Base-by-base conservation (phyloP, 2,329 filamentous ascomycete species). In the Dendryphion nanum region DNA sequence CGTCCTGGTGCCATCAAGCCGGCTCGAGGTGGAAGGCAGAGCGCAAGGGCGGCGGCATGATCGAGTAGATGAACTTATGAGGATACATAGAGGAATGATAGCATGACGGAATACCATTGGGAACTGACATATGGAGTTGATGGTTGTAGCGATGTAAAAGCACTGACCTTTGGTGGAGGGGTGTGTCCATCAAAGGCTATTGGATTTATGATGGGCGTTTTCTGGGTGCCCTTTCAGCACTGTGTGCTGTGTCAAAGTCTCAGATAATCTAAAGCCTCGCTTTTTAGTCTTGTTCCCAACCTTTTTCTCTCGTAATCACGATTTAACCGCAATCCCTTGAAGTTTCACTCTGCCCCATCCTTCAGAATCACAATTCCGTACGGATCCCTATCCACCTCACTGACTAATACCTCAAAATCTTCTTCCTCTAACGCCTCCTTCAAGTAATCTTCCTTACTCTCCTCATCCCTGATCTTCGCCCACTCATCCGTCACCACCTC, bases 371-470 rank as follows among this genome's bases (percentile, higher is more conserved):
- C 55, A 42, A 96, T 85, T 35, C 84, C 83, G 68, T 89, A 98
- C 0, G 93, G 93, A 74, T 98, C 93, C 42, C 81, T 76, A 67
- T 98, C 93, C 30, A 75, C 75, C 61, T 85, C 76, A 65, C 90
- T 96, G 33, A 94, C 79, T 40, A 83, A 64, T 12, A 97, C 82
- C 39, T 78, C 71, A 14, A 82, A 78, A 16, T 72, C 65, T 8
- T 71, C 71, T 45, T 81, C 77, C 6, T 63, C 59, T 40, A 78
- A 58, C n/a, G 73, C 71, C 30, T 78, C 74, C 30, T 66, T 57
- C 31, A 71, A 55, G 26, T 67, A 63, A 17, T 66, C 66, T 17
- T 58, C 57, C 5, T 47, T 53, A 23, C 57, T 47, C 41, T 71
- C 68, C 41, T 75, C 69, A 19, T 63, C 61, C 26, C 74, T 64